phyloP scores from a whole-genome alignment of 805 yeast species.

The Kuraishia floccosa region DNA sequence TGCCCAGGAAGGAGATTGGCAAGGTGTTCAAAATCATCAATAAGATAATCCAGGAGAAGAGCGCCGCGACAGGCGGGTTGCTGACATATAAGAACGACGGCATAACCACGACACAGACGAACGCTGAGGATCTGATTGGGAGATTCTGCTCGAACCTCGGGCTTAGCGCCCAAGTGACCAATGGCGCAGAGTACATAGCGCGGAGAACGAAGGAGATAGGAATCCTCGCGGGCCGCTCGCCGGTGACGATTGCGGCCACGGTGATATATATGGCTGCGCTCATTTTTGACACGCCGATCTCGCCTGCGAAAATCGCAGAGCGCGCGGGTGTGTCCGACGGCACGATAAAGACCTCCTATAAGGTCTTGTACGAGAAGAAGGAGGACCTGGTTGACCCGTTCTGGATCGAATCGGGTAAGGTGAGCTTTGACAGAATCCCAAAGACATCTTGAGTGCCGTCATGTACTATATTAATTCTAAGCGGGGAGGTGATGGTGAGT shows the following conservation, averaged over 20 bases:
- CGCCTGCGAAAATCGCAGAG: constrained; percentile 77
- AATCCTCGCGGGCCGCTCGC: constrained; percentile 91
- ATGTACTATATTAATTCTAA: too few species aligned
- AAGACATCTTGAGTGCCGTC: too few species aligned
- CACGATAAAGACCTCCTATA: constrained; percentile 87
- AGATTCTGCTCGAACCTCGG: constrained; percentile 96
- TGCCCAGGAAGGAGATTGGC: constrained; percentile 90
- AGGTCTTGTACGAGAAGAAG: constrained; percentile 65
- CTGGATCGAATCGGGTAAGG: constrained; percentile 64
- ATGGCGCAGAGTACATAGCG: constrained; percentile 90
- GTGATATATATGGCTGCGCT: constrained; percentile 89
- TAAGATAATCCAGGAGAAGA: constrained; percentile 40
- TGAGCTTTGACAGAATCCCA: constrained; percentile 30
- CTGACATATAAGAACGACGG: constrained; percentile 34
- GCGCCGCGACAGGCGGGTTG: constrained; percentile 28
- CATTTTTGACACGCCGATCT: constrained; percentile 69
- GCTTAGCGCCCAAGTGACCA: constrained; percentile 69
- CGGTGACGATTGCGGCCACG: constrained; percentile 95
- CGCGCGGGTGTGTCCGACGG: constrained; percentile 96
- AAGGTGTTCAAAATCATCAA: constrained; percentile 80
- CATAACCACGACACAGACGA: constrained; percentile 69
- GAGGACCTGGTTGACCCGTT: constrained; percentile 62
- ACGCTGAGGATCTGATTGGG: constrained; percentile 90
- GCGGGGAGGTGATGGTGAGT: constrained; percentile 1
- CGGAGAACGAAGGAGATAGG: constrained; percentile 84